Base-by-base conservation (phyloP, 495 filamentous ascomycete species). In the Penicillium cosmopolitanum region DNA sequence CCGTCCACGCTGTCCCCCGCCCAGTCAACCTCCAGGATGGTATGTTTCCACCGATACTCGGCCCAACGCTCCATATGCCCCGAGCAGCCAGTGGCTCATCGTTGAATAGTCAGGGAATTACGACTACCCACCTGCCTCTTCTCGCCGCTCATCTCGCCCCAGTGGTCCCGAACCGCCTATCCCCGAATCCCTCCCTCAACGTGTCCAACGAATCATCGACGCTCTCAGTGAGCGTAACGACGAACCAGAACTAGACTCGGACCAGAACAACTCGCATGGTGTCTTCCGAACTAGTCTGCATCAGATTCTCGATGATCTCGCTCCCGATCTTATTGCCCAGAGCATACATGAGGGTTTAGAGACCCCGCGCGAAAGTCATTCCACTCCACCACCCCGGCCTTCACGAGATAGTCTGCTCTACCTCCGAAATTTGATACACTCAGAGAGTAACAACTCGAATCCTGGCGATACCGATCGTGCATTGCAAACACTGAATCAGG, bases 31-130 rank as follows among this genome's bases (percentile, higher is more conserved):
- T 52, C 53, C 63, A 65, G 54, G 11, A 68, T 68, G 66, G 66
- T 68, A 64, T 50, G 63, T 66, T 66, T 62, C 50, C 42, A 16
- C 42, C 42, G 42, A 44, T 44, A 51, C 51, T 43, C 25, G 38
- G 34, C 44, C 51, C 42, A 44, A 44, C 16, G 15, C 19, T 44
- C 55, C 38, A 43, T 60, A 43, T 43, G 25, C 40, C 12, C 46
- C 25, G 57, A 28, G 33, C 35, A 28, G 7, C 21, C 35, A 44
- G 19, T 42, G 16, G 31, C 59, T 40, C 19, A 53, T 53, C 10
- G 52, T 19, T 19, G 21, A 25, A 42, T 57, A 89, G 86, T 88
- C 85, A 69, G 81, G 80, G 57, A 84, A 85, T 71, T 80, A 80
- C 67, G 80, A 85, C 68, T 79, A 81, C 62, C 83, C 78, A 53